phyloP scores from a whole-genome alignment of 495 filamentous ascomycete genomes.

The Lophium mytilinum region DNA sequence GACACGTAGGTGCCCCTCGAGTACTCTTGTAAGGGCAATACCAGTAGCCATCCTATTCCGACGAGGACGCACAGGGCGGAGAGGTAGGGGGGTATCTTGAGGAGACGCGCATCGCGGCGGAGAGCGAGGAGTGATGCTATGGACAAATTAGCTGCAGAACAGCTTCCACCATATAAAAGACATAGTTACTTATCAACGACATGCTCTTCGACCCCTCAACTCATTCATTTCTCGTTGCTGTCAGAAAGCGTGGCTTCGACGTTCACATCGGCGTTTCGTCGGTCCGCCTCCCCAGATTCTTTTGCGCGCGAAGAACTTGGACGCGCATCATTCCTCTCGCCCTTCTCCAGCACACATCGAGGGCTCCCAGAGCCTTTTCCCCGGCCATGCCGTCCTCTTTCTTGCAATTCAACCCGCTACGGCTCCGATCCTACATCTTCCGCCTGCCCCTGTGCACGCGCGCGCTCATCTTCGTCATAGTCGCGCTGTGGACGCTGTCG shows the following conservation, averaged over 20 bases:
- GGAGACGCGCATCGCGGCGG: constrained; percentile 58
- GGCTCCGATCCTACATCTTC: constrained; percentile 58
- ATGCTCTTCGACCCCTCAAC: constrained; percentile 4
- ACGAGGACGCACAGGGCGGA: constrained; percentile 81
- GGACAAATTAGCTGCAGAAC: neutral
- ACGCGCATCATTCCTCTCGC: too few species aligned
- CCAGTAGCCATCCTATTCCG: constrained; percentile 83
- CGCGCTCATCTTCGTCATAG: constrained; percentile 57
- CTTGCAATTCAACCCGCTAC: constrained; percentile 29
- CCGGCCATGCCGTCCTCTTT: constrained; percentile 23
- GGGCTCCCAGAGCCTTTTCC: neutral
- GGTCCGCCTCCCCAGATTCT: neutral
- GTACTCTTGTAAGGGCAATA: constrained; percentile 89
- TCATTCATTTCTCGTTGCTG: neutral
- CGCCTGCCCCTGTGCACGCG: constrained; percentile 86
- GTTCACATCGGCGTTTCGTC: neutral
- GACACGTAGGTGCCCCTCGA: constrained; percentile 92
- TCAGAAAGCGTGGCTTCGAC: neutral
- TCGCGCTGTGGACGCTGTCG: constrained; percentile 58
- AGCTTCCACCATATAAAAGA: neutral
- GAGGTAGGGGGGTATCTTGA: constrained; percentile 70
- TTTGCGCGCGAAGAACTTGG: neutral
- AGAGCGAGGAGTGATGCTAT: constrained; percentile 36
- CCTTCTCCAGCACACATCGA: too few species aligned
- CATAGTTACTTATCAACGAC: constrained; percentile 19